Percentiles rank a stretch among this genome's conserved stretches.
These are phyloP conservation scores for Hypoxylon sp. DNA, from an alignment of 2,329 filamentous ascomycete genomes.

Conservation along the genomic window DNA sequence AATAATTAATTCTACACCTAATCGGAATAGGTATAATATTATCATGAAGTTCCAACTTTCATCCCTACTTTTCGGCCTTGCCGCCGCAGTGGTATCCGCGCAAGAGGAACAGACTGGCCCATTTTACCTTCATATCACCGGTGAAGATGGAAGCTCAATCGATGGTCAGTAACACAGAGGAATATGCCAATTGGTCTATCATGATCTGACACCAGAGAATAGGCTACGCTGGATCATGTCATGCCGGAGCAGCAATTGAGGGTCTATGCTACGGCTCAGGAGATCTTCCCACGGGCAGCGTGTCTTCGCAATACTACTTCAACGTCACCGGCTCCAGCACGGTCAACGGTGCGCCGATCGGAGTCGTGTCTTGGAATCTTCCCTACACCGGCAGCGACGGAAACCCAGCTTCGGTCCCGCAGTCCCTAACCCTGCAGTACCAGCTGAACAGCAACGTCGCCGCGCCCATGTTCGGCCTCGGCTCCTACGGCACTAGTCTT, in stretches of 20 bases:
- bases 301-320: conserved; percentile 46
- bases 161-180: conserved; percentile 38
- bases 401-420: conserved; percentile 17
- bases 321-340: conserved; percentile 43
- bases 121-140: conserved; percentile 48
- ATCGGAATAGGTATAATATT: conserved; percentile 8
- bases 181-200: background rate
- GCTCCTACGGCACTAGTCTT: conserved; percentile 20
- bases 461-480: conserved; percentile 42
- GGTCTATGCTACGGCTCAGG: conserved; percentile 44
- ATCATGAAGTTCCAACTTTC: conserved; percentile 45
- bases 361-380: conserved; percentile 46
- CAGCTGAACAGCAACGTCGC: conserved; percentile 45
- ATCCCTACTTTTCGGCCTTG: conserved; percentile 42
- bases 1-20: background rate
- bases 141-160: conserved; percentile 39
- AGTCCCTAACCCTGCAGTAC: conserved; percentile 40
- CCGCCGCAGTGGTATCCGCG: conserved; percentile 42
- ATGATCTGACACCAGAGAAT: conserved; percentile 20
- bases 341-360: conserved; percentile 34
- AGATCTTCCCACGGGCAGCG: conserved; percentile 21
- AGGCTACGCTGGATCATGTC: conserved; percentile 47
- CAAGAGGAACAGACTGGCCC: conserved; percentile 47
- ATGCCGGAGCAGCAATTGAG: conserved; percentile 48
- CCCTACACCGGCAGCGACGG: conserved; percentile 33